Evolutionary conservation across 345 rosid genomes (phyloP).

Genomic region (Linum tenue): DNA sequence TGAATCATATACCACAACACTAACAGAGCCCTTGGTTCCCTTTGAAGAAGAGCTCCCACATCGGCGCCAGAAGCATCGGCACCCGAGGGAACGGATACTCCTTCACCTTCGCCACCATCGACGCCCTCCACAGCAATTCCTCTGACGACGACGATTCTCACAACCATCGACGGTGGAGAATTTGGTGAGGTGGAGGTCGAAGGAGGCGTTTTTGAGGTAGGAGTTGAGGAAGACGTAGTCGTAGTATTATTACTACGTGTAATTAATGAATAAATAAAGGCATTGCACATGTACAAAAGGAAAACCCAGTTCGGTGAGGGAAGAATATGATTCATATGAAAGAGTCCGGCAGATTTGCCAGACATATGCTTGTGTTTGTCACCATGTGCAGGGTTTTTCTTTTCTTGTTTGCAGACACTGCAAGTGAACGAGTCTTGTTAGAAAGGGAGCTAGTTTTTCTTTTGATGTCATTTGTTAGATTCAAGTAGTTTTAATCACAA

Average conservation of each 20-base stretch:
- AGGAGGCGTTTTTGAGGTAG: slow-evolving; percentile 11
- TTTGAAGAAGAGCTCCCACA: slow-evolving; percentile 25
- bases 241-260: too few species aligned
- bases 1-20: too few species aligned
- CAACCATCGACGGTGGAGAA: too few species aligned
- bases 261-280: too few species aligned
- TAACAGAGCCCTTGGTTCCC: slow-evolving; percentile 16
- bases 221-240: slow-evolving; percentile 9
- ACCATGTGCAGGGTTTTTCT: background rate
- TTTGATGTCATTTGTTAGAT: too few species aligned
- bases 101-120: slow-evolving; percentile 9
- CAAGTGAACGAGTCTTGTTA: too few species aligned
- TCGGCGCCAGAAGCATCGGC: slow-evolving; percentile 21
- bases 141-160: too few species aligned
- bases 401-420: too few species aligned
- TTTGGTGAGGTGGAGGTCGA: slow-evolving; percentile 2
- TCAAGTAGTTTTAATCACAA: too few species aligned
- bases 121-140: slow-evolving; percentile 26
- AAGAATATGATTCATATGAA: too few species aligned
- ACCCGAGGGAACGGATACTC: slow-evolving; percentile 16
- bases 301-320: background rate
- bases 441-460: too few species aligned
- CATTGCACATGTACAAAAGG: too few species aligned
- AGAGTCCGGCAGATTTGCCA: background rate
- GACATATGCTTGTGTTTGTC: background rate